Evolutionary conservation across 768 basidiomycete genomes (phyloP).

Genomic region (Pleurotus pulmonarius): DNA sequence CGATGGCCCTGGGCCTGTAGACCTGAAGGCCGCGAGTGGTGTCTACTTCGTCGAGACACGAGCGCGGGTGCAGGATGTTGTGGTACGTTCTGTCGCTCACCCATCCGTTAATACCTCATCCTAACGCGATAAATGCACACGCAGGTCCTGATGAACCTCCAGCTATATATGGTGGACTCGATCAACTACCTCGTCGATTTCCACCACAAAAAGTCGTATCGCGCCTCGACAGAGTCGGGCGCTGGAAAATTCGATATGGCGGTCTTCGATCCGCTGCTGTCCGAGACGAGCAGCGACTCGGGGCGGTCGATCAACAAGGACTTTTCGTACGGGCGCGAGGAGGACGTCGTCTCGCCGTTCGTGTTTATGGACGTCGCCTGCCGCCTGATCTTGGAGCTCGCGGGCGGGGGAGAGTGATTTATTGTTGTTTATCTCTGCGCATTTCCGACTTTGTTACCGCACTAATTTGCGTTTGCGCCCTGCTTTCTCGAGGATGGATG

Average conservation of each 20-base stretch:
- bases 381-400: conserved; percentile 88
- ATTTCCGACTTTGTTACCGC: no score
- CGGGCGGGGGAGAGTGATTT: conserved; percentile 45
- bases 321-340: conserved; percentile 37
- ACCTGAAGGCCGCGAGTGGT: conserved; percentile 64
- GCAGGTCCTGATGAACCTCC: conserved; percentile 94
- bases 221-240: conserved; percentile 61
- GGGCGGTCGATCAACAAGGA: conserved; percentile 55
- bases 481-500: no score
- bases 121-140: neutral
- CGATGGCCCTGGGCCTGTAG: conserved; percentile 56
- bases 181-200: conserved; percentile 98
- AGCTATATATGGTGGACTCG: conserved; percentile 94
- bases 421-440: no score
- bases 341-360: conserved; percentile 81
- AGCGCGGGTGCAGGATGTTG: conserved; percentile 84
- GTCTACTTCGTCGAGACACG: conserved; percentile 95
- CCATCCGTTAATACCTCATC: no score
- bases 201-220: conserved; percentile 94
- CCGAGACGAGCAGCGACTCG: conserved; percentile 53
- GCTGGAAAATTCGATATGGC: conserved; percentile 73
- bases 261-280: conserved; percentile 39
- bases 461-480: no score
- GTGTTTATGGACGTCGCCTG: conserved; percentile 97
- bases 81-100: conserved; percentile 50